Evolutionary conservation across 768 basidiomycete genomes (phyloP).

Genomic region (Pulveroboletus frians): DNA sequence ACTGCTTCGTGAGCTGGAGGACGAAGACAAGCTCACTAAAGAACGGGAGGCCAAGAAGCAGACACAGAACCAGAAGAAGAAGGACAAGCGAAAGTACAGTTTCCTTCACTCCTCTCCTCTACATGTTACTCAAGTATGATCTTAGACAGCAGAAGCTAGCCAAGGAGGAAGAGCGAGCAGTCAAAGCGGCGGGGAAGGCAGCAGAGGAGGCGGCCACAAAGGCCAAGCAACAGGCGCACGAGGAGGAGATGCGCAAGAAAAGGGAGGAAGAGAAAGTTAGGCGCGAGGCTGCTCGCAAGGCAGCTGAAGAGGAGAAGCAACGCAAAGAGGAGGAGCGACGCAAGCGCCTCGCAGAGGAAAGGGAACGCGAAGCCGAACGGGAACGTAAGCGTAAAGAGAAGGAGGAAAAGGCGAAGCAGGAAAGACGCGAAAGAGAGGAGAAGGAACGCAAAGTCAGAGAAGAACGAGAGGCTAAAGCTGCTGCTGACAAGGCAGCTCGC

Average conservation of each 20-base stretch:
- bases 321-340: constrained; percentile 82
- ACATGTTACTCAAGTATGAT: constrained; percentile 1
- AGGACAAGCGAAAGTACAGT: constrained; percentile 90
- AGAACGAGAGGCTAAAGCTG: constrained; percentile 57
- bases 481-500: constrained; percentile 44
- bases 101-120: constrained; percentile 17
- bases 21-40: constrained; percentile 82
- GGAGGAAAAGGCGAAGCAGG: constrained; percentile 54
- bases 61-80: constrained; percentile 96
- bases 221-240: constrained; percentile 69
- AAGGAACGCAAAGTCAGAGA: constrained; percentile 58
- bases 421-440: constrained; percentile 53
- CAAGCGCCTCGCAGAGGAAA: constrained; percentile 72
- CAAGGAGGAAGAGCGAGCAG: constrained; percentile 88
- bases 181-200: constrained; percentile 77
- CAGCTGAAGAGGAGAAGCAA: constrained; percentile 75
- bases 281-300: constrained; percentile 71
- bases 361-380: constrained; percentile 71
- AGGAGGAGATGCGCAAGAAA: constrained; percentile 76
- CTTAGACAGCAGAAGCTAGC: constrained; percentile 83
- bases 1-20: constrained; percentile 89
- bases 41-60: constrained; percentile 91
- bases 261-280: constrained; percentile 82
- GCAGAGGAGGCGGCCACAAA: constrained; percentile 78
- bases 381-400: constrained; percentile 71